Conservation (phyloP, 1,284 basidiomycete genomes). For the Fomitopsis schrenkii region DNA sequence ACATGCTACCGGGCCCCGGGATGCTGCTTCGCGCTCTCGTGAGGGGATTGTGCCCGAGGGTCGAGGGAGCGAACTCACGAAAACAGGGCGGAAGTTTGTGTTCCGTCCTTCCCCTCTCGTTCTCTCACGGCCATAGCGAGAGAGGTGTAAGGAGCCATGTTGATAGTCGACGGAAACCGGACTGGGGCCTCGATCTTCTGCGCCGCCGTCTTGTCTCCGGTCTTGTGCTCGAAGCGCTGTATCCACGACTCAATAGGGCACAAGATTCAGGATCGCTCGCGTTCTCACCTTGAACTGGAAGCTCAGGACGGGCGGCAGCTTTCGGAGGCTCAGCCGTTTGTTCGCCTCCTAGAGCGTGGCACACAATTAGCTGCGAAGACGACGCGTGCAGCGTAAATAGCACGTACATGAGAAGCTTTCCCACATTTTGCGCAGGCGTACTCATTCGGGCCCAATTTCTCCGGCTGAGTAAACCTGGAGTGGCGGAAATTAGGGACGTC, state of each 20-base stretch:
- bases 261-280: background rate
- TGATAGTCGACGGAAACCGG: constrained; percentile 78
- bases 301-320: constrained; percentile 87
- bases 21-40: constrained; percentile 21
- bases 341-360: constrained; percentile 56
- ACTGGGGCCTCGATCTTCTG: constrained; percentile 87
- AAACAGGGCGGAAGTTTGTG: constrained; percentile 15
- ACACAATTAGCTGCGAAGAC: constrained; percentile 10
- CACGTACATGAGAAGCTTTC: constrained; percentile 56
- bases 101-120: constrained; percentile 34
- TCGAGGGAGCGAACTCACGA: constrained; percentile 29
- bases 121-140: constrained; percentile 44
- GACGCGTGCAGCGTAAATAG: constrained; percentile 6
- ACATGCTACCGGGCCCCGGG: constrained; percentile 66
- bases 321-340: constrained; percentile 81
- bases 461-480: constrained; percentile 69
- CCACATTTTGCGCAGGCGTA: constrained; percentile 75
- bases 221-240: constrained; percentile 91
- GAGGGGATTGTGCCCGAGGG: background rate
- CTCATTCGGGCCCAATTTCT: constrained; percentile 68
- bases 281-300: constrained; percentile 88
- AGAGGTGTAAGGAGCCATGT: constrained; percentile 87
- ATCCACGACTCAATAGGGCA: background rate
- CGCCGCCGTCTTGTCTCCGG: constrained; percentile 62
- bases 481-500: constrained; percentile 3